Evolutionary conservation across 139 green algal species (phyloP).

Genomic region (Volvox africanus): DNA sequence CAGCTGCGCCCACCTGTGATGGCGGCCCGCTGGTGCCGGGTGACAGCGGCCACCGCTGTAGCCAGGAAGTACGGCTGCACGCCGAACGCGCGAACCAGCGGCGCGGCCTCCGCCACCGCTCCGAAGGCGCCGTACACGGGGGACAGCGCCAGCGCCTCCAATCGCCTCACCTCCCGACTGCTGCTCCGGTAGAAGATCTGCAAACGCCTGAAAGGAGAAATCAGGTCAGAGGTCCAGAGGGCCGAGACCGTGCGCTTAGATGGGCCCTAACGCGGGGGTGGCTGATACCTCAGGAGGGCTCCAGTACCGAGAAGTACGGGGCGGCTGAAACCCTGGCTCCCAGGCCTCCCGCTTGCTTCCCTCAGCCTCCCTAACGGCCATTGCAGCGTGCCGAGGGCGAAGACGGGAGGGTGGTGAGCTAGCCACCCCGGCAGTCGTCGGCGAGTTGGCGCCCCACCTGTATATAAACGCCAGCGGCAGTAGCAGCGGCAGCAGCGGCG

Average conservation of each 20-base stretch:
- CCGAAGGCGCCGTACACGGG: constrained; percentile 81
- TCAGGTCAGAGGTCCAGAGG: too few relatives aligned
- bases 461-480: constrained; percentile 46
- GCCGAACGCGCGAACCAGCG: constrained; percentile 69
- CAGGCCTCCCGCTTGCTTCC: too few relatives aligned
- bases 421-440: too few relatives aligned
- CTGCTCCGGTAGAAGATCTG: constrained; percentile 77
- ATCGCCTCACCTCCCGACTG: constrained; percentile 79
- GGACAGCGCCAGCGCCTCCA: constrained; percentile 76
- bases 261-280: too few relatives aligned
- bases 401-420: too few relatives aligned
- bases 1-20: constrained; percentile 45
- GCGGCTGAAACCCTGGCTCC: too few relatives aligned
- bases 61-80: constrained; percentile 63
- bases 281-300: too few relatives aligned
- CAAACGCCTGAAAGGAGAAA: constrained; percentile 48
- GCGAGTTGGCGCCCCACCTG: constrained; percentile 8
- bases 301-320: too few relatives aligned
- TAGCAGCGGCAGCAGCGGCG: constrained; percentile 71
- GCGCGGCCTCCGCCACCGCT: constrained; percentile 60
- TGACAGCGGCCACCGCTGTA: constrained; percentile 45
- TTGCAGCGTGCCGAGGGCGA: too few relatives aligned
- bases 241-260: too few relatives aligned
- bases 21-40: constrained; percentile 59
- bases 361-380: too few relatives aligned